Evolutionary conservation across 768 basidiomycete species (phyloP), one percentile per base, ranked within the genome.

Genomic region (Xerocomellus chrysenteron): DNA sequence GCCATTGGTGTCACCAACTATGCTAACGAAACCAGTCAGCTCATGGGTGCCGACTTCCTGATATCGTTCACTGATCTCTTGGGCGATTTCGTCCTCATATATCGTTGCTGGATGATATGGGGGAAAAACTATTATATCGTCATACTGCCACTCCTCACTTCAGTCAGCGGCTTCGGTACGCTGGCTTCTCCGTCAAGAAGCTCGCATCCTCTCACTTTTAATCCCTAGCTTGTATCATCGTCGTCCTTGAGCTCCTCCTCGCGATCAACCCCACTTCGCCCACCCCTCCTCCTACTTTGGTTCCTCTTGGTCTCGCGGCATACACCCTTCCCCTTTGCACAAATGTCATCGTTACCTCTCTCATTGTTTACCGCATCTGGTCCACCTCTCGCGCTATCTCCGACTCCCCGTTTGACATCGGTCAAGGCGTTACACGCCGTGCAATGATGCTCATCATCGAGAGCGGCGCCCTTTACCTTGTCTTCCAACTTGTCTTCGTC

Each of bases 21-120:
- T 55, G 59, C 71, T 6, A 40, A 65, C 28, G 75, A 77, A 65
- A 77, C 71, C 2, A 55, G 21, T 2, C 33, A 24, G 19, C 71
- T 74, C 48, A 33, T 66, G 4, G 76, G 59, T 3, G 74, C 74
- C 5, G 75, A 76, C 59, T 56, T 74, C 21, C 56, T 77, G 41
- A 68, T 76, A 52, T 74, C 74, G 1, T 47, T 75, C 35, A 65
- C 69, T 0, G 74, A 76, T 58, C 68, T 77, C 39, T 32, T 74
- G 21, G 75, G 74, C 2, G 67, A 76, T 59, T 16, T 70, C 36
- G 57, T 72, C 45, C 68, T 78, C 35, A 58, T 75, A 30, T 78
- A 77, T 53, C 78, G 79, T 35, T 77, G 75, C 63, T 79, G 74
- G 70, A 60, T 75, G 56, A 45, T 79, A 45, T 79, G 77, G 75